Evolutionary conservation across 1,284 basidiomycete genomes (phyloP).

Genomic region (Coriolopsis trogii): DNA sequence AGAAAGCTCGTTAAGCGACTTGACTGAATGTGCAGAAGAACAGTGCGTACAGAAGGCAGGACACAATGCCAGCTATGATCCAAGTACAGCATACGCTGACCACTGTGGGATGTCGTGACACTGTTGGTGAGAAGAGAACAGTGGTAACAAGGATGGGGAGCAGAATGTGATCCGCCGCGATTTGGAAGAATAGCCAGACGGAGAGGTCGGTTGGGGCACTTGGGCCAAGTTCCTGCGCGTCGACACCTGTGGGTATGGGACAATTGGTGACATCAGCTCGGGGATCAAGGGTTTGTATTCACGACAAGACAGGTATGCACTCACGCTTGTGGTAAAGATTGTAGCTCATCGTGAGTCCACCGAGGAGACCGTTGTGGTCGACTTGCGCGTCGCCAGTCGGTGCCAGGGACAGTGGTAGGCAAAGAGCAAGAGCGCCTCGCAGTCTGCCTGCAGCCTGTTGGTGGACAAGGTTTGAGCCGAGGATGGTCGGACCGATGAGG

Average conservation of each 20-base stretch:
- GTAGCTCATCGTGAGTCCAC: neutral
- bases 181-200: constrained; percentile 48
- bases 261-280: no score
- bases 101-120: constrained; percentile 47
- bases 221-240: constrained; percentile 20
- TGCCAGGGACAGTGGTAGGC: no score
- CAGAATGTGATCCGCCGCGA: constrained; percentile 50
- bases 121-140: constrained; percentile 43
- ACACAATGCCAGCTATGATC: constrained; percentile 37
- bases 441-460: constrained; percentile 19
- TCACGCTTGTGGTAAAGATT: constrained; percentile 7
- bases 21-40: constrained; percentile 28
- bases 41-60: constrained; percentile 43
- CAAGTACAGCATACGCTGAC: constrained; percentile 58
- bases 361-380: no score
- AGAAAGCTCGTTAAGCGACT: neutral
- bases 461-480: constrained; percentile 15
- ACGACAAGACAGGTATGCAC: neutral
- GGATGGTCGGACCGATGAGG: neutral
- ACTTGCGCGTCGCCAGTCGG: no score
- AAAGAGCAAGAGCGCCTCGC: constrained; percentile 10
- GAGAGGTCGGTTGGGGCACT: constrained; percentile 25
- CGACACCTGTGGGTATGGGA: constrained; percentile 17
- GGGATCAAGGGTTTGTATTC: neutral
- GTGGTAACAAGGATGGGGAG: constrained; percentile 53